Conservation (phyloP, 805 yeast genomes). For the Cyberlindnera euphorbiiphila region DNA sequence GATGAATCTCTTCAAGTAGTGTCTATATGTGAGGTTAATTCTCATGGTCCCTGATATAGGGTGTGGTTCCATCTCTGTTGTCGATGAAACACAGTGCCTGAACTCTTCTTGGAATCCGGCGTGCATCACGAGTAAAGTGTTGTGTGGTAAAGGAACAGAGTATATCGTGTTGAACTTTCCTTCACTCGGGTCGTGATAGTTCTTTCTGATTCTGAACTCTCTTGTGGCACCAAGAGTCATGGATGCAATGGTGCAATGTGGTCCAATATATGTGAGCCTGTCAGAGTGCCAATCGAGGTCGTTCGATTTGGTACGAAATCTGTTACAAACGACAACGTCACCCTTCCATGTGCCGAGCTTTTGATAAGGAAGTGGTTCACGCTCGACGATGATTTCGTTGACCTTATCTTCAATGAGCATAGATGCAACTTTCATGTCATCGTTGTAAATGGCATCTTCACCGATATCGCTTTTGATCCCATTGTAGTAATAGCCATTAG, state of each 20-base stretch:
- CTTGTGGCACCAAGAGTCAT: conserved; percentile 67
- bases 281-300: conserved; percentile 77
- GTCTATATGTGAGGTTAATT: conserved; percentile 63
- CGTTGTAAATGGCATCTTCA: conserved; percentile 32
- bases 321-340: conserved; percentile 52
- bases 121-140: conserved; percentile 66
- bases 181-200: conserved; percentile 27
- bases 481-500: conserved; percentile 33
- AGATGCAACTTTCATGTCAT: conserved; percentile 39
- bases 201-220: conserved; percentile 55
- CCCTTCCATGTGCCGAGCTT: conserved; percentile 43
- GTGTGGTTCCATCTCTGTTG: conserved; percentile 40
- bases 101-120: conserved; percentile 76
- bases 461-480: conserved; percentile 34
- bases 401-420: conserved; percentile 38
- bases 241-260: conserved; percentile 64
- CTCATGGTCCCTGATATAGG: conserved; percentile 47
- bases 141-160: conserved; percentile 65
- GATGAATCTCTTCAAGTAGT: conserved; percentile 39
- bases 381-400: conserved; percentile 31
- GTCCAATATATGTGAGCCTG: conserved; percentile 67
- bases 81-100: conserved; percentile 59
- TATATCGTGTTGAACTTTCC: conserved; percentile 32
- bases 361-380: conserved; percentile 37
- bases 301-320: conserved; percentile 45